Conservation (phyloP, 2,329 filamentous ascomycete species). For the Trichoderma sp. region DNA sequence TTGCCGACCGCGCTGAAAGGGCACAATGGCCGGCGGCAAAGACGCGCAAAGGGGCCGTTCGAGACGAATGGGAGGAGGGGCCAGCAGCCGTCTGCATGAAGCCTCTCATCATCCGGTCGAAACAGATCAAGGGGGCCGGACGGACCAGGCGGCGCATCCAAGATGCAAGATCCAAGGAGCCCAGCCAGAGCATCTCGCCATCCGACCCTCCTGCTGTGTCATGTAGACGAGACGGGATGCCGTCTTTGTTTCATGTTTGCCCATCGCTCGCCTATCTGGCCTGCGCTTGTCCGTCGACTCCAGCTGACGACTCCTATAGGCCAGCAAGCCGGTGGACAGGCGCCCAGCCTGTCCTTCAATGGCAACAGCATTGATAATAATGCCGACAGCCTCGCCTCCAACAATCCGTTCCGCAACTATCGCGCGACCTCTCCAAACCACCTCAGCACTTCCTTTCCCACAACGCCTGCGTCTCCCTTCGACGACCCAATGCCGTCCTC, state of each 20-base stretch:
- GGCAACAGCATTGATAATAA: constrained; percentile 10
- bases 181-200: constrained; percentile 21
- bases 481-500: constrained; percentile 50
- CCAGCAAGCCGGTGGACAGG: constrained; percentile 21
- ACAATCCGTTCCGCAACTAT: constrained; percentile 73
- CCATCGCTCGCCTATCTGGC: constrained; percentile 17
- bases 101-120: background rate
- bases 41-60: constrained; percentile 3
- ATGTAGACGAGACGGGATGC: constrained; percentile 31
- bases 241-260: constrained; percentile 27
- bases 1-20: background rate
- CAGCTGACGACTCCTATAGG: constrained; percentile 23
- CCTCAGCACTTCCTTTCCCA: constrained; percentile 26
- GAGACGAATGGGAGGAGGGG: background rate
- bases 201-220: constrained; percentile 27
- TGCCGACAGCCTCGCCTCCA: constrained; percentile 59
- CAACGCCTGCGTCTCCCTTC: constrained; percentile 54
- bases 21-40: background rate
- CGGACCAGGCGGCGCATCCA: background rate
- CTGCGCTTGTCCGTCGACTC: constrained; percentile 3
- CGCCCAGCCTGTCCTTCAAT: constrained; percentile 55
- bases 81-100: background rate
- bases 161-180: background rate
- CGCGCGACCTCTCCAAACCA: constrained; percentile 59
- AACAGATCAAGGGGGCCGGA: constrained; percentile 8